Conservation (phyloP, 2,329 filamentous ascomycete genomes). For the Diaporthe sp. region DNA sequence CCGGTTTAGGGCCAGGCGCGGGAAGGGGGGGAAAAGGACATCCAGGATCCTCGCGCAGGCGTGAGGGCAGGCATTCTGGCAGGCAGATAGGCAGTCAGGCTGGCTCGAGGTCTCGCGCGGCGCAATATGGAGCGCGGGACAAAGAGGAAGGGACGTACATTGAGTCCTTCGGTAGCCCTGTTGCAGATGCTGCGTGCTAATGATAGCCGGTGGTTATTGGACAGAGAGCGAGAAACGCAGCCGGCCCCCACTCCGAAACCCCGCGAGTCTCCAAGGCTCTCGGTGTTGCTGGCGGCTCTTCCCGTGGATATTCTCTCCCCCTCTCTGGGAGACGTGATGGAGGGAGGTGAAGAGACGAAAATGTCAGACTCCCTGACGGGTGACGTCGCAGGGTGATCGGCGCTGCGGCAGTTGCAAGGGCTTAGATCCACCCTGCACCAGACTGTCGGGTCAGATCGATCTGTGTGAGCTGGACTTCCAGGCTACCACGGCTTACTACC, state of each 20-base stretch:
- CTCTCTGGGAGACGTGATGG: neutral
- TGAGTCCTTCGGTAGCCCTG: conserved; percentile 18
- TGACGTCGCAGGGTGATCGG: conserved; percentile 24
- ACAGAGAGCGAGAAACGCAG: conserved; percentile 16
- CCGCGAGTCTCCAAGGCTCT: neutral
- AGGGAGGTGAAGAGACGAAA: neutral
- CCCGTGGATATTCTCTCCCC: neutral
- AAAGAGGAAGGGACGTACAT: neutral
- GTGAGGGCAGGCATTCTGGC: neutral
- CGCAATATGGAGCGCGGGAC: conserved; percentile 9
- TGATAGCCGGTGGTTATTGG: neutral
- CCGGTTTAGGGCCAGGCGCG: conserved; percentile 5
- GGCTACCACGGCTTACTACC: neutral
- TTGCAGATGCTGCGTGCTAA: conserved; percentile 21
- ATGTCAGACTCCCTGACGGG: neutral
- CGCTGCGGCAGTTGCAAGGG: conserved; percentile 25
- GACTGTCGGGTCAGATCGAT: conserved; percentile 31
- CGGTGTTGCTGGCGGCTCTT: neutral
- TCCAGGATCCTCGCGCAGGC: conserved; percentile 6
- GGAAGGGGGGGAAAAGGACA: neutral
- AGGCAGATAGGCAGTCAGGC: neutral
- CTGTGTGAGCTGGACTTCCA: neutral
- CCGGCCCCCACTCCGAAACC: neutral
- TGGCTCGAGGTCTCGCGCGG: conserved; percentile 6
- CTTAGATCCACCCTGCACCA: conserved; percentile 21